Evolutionary conservation across 208 protist species (phyloP).

Genomic region (Wallacemonas sp.): DNA sequence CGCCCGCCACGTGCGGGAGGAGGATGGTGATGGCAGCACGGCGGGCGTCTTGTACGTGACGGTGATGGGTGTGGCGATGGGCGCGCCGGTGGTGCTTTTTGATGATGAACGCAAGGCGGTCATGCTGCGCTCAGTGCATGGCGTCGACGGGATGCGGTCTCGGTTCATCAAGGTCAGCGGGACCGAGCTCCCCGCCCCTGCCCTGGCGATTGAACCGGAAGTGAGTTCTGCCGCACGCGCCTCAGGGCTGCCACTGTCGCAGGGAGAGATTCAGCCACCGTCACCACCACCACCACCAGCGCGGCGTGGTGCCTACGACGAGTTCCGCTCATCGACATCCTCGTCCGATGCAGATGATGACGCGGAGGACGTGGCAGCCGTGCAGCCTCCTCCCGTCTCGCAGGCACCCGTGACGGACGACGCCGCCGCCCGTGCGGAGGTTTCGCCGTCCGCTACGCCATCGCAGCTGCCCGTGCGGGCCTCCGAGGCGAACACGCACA

Average conservation of each 20-base stretch:
- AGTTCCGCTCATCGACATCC: conserved; percentile 11
- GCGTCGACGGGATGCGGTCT: conserved; percentile 20
- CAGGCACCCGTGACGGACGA: neutral
- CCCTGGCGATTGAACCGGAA: conserved; percentile 20
- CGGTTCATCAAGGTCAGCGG: conserved; percentile 35
- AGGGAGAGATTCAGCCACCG: no score
- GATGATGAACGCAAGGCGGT: conserved; percentile 35
- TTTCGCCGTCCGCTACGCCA: conserved; percentile 4
- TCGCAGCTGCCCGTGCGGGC: neutral
- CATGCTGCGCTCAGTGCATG: conserved; percentile 23
- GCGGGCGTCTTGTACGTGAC: conserved; percentile 7
- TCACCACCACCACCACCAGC: neutral
- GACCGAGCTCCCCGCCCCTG: conserved; percentile 14
- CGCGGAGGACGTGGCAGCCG: no score
- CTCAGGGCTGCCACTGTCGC: no score
- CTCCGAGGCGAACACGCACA: neutral
- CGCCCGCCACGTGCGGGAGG: neutral
- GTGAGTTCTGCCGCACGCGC: neutral
- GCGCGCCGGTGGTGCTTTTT: conserved; percentile 39
- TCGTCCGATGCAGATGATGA: conserved; percentile 2
- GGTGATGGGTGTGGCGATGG: conserved; percentile 45
- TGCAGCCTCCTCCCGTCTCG: no score
- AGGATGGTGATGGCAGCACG: no score
- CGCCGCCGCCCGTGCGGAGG: neutral
- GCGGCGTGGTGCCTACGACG: conserved; percentile 10